Evolutionary conservation across 2,329 filamentous ascomycete species (phyloP).

Genomic region (Pyrenochaeta sp.): DNA sequence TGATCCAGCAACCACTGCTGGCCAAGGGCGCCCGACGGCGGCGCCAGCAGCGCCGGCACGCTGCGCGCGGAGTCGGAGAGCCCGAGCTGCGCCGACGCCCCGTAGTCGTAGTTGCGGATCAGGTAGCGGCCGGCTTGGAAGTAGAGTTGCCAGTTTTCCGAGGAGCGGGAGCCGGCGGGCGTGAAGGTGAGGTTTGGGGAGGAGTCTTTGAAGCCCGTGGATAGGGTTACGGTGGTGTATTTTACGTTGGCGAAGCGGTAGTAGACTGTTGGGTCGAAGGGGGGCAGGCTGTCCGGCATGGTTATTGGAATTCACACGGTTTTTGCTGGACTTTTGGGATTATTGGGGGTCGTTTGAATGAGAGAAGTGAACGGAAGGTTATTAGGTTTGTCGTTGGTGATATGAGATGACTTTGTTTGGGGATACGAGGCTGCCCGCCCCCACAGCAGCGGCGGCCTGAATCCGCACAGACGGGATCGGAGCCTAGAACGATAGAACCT

Average conservation of each 20-base stretch:
- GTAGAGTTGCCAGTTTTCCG: conserved; percentile 27
- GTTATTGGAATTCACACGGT: no score
- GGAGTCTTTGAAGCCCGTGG: conserved; percentile 3
- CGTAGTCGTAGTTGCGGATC: conserved; percentile 26
- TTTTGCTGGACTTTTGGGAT: no score
- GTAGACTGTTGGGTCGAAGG: conserved; percentile 11
- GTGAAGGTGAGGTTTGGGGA: conserved; percentile 12
- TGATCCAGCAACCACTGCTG: conserved; percentile 1
- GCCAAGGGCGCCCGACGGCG: not conserved
- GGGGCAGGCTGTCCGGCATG: not conserved
- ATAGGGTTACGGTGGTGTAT: not conserved
- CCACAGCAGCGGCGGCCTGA: no score
- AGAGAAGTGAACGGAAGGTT: no score
- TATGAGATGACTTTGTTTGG: no score
- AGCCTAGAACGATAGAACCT: no score
- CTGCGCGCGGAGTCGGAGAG: not conserved
- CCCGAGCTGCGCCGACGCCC: conserved; percentile 18
- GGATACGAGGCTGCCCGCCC: no score
- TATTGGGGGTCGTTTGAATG: no score
- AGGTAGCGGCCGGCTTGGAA: conserved; percentile 21
- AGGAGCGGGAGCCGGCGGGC: conserved; percentile 2
- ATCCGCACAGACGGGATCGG: no score
- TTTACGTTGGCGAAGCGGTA: conserved; percentile 14
- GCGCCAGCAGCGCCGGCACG: not conserved
- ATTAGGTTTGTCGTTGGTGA: no score